These are phyloP conservation scores for Didymellaceae sp. DNA, from an alignment of 2,329 filamentous ascomycete species.

Conservation along the genomic window DNA sequence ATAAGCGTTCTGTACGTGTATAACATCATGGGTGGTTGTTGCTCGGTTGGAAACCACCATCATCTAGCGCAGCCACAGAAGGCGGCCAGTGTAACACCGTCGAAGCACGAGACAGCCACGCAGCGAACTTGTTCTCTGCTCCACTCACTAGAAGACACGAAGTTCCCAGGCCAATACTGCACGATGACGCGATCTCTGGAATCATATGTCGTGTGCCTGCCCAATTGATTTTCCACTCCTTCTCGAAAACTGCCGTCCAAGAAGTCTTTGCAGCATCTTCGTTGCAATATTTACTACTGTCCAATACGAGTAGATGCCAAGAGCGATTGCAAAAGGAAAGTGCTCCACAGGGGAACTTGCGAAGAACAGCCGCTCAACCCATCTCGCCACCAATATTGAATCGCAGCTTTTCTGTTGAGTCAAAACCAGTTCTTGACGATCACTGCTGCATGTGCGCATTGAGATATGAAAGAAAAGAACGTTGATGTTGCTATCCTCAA, in stretches of 20 bases:
- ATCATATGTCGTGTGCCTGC: not conserved
- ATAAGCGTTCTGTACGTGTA: no score
- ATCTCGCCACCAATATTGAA: no score
- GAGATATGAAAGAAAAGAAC: not conserved
- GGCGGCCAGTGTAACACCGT: constrained; percentile 10
- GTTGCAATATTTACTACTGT: not conserved
- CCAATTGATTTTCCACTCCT: constrained; percentile 11
- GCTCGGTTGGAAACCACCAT: not conserved
- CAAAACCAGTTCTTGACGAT: not conserved
- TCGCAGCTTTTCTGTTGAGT: no score
- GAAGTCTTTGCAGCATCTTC: not conserved
- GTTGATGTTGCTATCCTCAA: no score
- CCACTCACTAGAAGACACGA: constrained; percentile 12
- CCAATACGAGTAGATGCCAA: no score
- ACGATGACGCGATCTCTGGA: constrained; percentile 7
- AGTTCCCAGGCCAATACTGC: constrained; percentile 2
- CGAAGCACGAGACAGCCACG: constrained; percentile 12
- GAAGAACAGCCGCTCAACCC: no score
- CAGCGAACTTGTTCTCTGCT: not conserved
- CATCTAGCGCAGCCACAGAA: constrained; percentile 14
- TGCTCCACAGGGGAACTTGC: no score
- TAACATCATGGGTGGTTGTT: not conserved
- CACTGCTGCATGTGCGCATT: not conserved
- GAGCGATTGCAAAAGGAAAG: no score
- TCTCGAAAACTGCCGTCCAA: constrained; percentile 7